Evolutionary conservation across 805 yeast genomes (phyloP), one percentile per base, ranked within the genome.

Genomic region (Kluyveromyces wickerhamii): DNA sequence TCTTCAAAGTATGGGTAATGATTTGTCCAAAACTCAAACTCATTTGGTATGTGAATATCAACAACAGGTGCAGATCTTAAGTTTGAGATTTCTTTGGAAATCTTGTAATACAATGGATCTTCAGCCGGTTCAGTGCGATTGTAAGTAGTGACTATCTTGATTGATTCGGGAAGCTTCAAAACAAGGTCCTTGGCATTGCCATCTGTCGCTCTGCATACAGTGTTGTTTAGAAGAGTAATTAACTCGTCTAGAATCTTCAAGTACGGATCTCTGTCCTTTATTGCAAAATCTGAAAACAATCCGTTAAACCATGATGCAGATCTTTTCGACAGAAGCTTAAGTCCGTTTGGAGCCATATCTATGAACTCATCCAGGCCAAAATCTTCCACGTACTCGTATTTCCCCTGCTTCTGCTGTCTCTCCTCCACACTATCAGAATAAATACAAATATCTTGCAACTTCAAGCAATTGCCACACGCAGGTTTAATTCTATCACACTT

Each of bases 401-500:
- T 21, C 11, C 4, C 10, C 23, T 21, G 24, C 16, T 24, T 24
- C 10, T 12, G 9, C 4, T 15, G 17, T 10, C 11, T 20, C 17
- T 21, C 23, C 8, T 21, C 23, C 12, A 12, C 26, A 30, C n/a
- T 9, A 2, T 37, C 41, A 2, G 30, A 29, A 29, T 49, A 51
- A 9, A 20, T 19, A 21, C 61, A 56, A 5, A 47, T 36, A 11
- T 44, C 49, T 3, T 32, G 33, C 11, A 44, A 27, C 23, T 45
- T 35, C 15, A 40, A 23, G 32, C 61, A 56, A 18, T 43, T 42
- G 1, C 43, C 42, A 29, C 61, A 56, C 5, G 27, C 29, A 2
- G 61, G 61, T 13, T 34, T 36, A 11, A 32, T 37, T 33, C 49
- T 45, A 32, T 53, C 53, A 39, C 61, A 56, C 36, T 51, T 53